Base-by-base conservation (phyloP, 2,329 filamentous ascomycete species). In the Penicillium griseofulvum region DNA sequence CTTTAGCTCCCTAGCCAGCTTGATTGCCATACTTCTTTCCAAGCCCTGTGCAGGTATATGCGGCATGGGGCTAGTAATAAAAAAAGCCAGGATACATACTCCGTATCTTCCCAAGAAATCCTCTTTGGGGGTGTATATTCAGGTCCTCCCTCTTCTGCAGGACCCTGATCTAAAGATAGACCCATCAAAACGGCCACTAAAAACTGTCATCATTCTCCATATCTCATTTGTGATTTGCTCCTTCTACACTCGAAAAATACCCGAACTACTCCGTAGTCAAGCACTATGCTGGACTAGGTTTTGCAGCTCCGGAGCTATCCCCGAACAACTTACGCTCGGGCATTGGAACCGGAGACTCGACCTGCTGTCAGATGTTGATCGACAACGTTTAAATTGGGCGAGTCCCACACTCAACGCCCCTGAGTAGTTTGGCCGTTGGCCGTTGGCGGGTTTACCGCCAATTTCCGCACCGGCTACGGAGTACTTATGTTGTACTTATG, bases 341-440 rank as follows among this genome's bases (percentile, higher is more conserved):
- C 16, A 6, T 16, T n/a, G 5, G 22, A 34, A 1, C 5, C 28
- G 24, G 47, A 11, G 39, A 22, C 7, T 19, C 24, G 26, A 45
- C 31, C 41, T 34, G 46, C 39, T 45, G 52, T 46, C 52, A 55
- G 39, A 53, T 39, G 41, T 31, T 46, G 51, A 57, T 45, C 36
- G 46, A 34, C 47, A 57, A 45, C 26, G 26, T 28, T 33, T 41
- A 50, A 55, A 55, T 55, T 45, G n/a, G 47, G 16, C 14, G 5
- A 36, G 39, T 45, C n/a, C 39, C 26, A 51, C 49, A 39, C 33
- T 45, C 33, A 28, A 33, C 16, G 12, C 46, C 51, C 46, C 34
- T 53, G 44, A 42, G 16, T 31, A 43, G 34, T 19, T 16, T 53
- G 28, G 5, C n/a, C 14, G 11, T 41, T 46, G 29, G 29, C 11